Evolutionary conservation across 352 stramenopile species (phyloP).

Genomic region (Stramenopiles sp.): DNA sequence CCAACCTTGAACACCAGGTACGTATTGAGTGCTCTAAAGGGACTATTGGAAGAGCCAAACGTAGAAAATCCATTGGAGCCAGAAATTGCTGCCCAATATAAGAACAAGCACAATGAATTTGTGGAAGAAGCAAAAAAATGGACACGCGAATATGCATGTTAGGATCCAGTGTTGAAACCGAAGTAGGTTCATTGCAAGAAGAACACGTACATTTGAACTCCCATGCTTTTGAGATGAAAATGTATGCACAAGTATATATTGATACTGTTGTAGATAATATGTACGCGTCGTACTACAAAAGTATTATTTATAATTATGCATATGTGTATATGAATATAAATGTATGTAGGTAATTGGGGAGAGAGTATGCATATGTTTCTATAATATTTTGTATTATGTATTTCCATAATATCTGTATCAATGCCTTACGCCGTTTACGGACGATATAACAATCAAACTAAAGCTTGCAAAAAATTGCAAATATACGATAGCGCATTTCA

Average conservation of each 20-base stretch:
- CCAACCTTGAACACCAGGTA: constrained; percentile 78
- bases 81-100: constrained; percentile 74
- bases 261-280: too few species aligned
- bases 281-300: too few species aligned
- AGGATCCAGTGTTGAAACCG: constrained; percentile 20
- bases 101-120: constrained; percentile 54
- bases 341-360: too few species aligned
- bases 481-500: too few species aligned
- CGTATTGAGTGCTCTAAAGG: constrained; percentile 70
- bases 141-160: constrained; percentile 66
- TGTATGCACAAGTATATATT: not conserved
- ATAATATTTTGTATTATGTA: too few species aligned
- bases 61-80: constrained; percentile 85
- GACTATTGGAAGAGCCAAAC: constrained; percentile 80
- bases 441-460: too few species aligned
- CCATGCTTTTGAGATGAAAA: not conserved
- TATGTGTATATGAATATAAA: not conserved
- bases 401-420: too few species aligned
- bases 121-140: constrained; percentile 71
- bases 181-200: too few species aligned
- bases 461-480: too few species aligned
- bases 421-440: too few species aligned
- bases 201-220: too few species aligned
- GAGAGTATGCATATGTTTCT: too few species aligned
- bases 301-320: not conserved